Evolutionary conservation across 169 alveolate genomes (phyloP).

Genomic region (Eimeria brunetti): DNA sequence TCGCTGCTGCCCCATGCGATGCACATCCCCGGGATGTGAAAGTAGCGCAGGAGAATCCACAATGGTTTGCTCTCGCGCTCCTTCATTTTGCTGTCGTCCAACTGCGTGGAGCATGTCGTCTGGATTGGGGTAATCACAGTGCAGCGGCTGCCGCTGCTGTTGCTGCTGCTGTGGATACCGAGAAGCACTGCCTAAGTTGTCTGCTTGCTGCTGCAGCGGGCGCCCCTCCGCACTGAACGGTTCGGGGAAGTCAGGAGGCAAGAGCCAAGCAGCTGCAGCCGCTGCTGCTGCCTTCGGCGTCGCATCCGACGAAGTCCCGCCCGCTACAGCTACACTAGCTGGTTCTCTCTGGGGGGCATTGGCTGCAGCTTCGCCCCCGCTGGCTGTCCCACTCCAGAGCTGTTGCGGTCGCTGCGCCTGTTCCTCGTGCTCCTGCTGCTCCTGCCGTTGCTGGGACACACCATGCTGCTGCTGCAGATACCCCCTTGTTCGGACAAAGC

Average conservation of each 20-base stretch:
- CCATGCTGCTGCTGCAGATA: slow-evolving; percentile 38
- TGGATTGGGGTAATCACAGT: neutral
- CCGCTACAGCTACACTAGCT: neutral
- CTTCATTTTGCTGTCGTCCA: slow-evolving; percentile 18
- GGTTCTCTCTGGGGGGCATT: neutral
- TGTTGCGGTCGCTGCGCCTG: slow-evolving; percentile 61
- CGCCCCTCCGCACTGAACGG: slow-evolving; percentile 32
- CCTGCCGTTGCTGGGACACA: slow-evolving; percentile 32
- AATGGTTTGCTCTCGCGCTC: neutral
- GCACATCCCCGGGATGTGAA: slow-evolving; percentile 13
- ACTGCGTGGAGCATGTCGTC: neutral
- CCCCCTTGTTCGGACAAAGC: slow-evolving; percentile 58
- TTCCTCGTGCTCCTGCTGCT: slow-evolving; percentile 49
- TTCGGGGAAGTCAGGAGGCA: slow-evolving; percentile 70
- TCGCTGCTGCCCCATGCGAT: slow-evolving; percentile 45
- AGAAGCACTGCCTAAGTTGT: neutral
- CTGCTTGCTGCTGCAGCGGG: slow-evolving; percentile 33
- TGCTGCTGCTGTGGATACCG: slow-evolving; percentile 17
- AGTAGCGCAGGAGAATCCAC: slow-evolving; percentile 6
- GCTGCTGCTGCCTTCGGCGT: slow-evolving; percentile 31
- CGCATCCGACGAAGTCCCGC: slow-evolving; percentile 20
- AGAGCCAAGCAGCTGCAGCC: slow-evolving; percentile 59
- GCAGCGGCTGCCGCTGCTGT: slow-evolving; percentile 12
- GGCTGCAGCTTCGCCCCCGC: slow-evolving; percentile 30
- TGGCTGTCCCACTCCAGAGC: slow-evolving; percentile 47